A percentile compares a stretch with the other conserved stretches of the same genome.
Conservation (phyloP, 2,329 filamentous ascomycete species). For the Calonectria ilicicola region DNA sequence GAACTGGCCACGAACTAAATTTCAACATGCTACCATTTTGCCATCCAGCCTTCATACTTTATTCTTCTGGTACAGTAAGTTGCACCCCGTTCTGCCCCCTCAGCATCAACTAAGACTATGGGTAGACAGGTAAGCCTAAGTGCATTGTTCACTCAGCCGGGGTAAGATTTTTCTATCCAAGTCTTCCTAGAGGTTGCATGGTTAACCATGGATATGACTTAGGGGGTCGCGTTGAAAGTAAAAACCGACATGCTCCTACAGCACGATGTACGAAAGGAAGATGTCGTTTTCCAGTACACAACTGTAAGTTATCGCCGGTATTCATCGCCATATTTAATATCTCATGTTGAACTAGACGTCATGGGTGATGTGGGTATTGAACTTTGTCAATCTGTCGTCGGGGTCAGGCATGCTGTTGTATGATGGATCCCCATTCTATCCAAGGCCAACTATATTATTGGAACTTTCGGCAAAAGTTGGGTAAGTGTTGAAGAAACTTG, state of each 20-base stretch:
- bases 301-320: not conserved
- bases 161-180: not conserved
- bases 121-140: constrained; percentile 18
- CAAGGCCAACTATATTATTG: constrained; percentile 6
- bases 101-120: too few relatives aligned
- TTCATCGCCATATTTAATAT: not conserved
- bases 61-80: constrained; percentile 20
- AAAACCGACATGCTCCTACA: constrained; percentile 23
- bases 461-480: constrained; percentile 12
- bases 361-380: constrained; percentile 29
- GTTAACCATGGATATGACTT: too few relatives aligned
- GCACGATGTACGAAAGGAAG: constrained; percentile 10
- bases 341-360: not conserved
- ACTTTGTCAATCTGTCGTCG: constrained; percentile 13
- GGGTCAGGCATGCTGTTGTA: constrained; percentile 18
- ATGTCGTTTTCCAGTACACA: constrained; percentile 23
- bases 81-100: too few relatives aligned
- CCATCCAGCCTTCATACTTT: constrained; percentile 23
- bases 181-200: not conserved
- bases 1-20: not conserved
- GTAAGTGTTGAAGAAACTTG: not conserved
- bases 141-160: constrained; percentile 23
- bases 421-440: constrained; percentile 25
- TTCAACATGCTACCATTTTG: constrained; percentile 19
- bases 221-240: constrained; percentile 26